Base-by-base conservation (phyloP, 805 yeast genomes). In the Ogataea trehaloabstinens region DNA sequence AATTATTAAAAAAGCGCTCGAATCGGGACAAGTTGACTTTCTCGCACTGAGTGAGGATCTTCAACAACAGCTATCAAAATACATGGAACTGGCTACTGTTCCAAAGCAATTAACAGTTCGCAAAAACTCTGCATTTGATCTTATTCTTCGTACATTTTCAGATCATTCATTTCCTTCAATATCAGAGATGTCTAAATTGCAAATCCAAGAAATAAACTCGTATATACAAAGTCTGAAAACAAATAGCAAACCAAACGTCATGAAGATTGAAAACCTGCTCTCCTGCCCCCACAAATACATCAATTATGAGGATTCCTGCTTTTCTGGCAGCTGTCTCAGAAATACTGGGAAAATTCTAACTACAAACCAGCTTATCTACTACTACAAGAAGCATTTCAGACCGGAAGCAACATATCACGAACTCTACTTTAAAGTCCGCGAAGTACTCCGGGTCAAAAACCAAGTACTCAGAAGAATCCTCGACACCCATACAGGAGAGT, bases 121-220 rank as follows among this genome's bases (percentile, higher is more conserved):
- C n/a, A 44, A 37, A 35, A 41, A 41, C 32, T 41, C 48, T 6
- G 40, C 45, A 3, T 38, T 44, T 30, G 48, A 44, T 25, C n/a
- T 41, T 29, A 19, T 44, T 7, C 31, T 44, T 7, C 34, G 20
- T 19, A 35, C 41, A 11, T 44, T 29, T 20, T 32, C 37, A 17
- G 42, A 35, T 10, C 3, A 15, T 6, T 6, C 24, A 11, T 44
- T 40, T 24, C 31, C 39, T 16, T 44, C 48, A 8, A 34, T 41
- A 1, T 31, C 31, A 3, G 24, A 35, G 8, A 24, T 40, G 8
- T 10, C 13, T 13, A 11, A 13, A n/a, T 10, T 19, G 7, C 24
- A 35, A 3, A 17, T 29, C 8, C 19, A 17, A 4, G 19, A 31
- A 19, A 37, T 44, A 8, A 32, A 37, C 19, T 18, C 29, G 15